phyloP scores from a whole-genome alignment of 345 rosid genomes.

The Acer negundo region DNA sequence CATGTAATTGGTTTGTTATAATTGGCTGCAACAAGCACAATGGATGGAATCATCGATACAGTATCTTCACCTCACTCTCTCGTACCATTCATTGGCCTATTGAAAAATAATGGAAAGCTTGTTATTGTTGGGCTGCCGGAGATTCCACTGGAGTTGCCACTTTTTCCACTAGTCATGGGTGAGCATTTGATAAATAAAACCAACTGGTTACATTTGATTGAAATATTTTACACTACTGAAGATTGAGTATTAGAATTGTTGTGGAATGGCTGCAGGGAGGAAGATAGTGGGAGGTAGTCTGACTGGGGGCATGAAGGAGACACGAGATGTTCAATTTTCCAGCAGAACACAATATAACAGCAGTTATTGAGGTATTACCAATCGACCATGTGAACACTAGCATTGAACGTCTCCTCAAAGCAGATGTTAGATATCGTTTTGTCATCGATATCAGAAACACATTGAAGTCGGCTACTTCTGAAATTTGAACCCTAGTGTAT shows the following conservation, averaged over 20 bases:
- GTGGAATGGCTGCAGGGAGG: slow-evolving; percentile 35
- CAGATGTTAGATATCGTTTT: slow-evolving; percentile 58
- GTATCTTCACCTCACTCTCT: slow-evolving; percentile 39
- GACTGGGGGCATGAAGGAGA: slow-evolving; percentile 58
- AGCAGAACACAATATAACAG: slow-evolving; percentile 43
- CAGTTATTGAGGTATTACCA: slow-evolving; percentile 54
- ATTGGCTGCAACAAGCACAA: slow-evolving; percentile 28
- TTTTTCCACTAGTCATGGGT: slow-evolving; percentile 25
- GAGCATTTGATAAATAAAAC: no score
- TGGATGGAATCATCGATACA: slow-evolving; percentile 50
- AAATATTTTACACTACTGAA: no score
- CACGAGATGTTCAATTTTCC: slow-evolving; percentile 60
- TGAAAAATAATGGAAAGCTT: slow-evolving; percentile 36
- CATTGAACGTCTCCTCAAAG: slow-evolving; percentile 43
- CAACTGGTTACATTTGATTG: no score
- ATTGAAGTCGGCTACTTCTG: slow-evolving; percentile 28
- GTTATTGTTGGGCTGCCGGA: slow-evolving; percentile 39
- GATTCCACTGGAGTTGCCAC: slow-evolving; percentile 11
- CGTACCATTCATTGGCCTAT: slow-evolving; percentile 25
- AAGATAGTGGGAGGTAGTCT: slow-evolving; percentile 46
- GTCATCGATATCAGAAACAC: slow-evolving; percentile 63
- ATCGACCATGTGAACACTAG: slow-evolving; percentile 55
- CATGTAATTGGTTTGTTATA: no score
- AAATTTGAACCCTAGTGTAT: no score
- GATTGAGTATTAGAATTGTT: no score